A percentile compares a stretch with the other conserved stretches of the same genome.
phyloP scores from a whole-genome alignment of 1,284 basidiomycete genomes.

The Moesziomyces sp. region DNA sequence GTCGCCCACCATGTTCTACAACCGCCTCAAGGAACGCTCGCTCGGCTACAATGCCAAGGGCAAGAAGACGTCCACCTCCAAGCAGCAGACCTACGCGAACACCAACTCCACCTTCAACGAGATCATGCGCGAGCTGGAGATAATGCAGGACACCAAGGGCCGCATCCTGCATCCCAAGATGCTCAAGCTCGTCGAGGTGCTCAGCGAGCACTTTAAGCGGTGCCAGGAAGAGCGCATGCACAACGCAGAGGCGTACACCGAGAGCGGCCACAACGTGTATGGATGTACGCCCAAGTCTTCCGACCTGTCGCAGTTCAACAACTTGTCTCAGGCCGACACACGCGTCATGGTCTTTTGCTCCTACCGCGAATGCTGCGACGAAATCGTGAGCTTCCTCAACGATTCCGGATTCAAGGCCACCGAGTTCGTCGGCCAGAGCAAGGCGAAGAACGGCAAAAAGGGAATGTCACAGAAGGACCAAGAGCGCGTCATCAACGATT shows the following conservation, averaged over 20 bases:
- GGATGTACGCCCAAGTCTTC: slow-evolving; percentile 49
- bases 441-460: slow-evolving; percentile 84
- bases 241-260: slow-evolving; percentile 73
- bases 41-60: slow-evolving; percentile 62
- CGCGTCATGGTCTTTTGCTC: slow-evolving; percentile 96
- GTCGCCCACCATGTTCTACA: slow-evolving; percentile 71
- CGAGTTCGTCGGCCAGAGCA: slow-evolving; percentile 93
- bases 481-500: slow-evolving; percentile 84
- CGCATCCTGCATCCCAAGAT: slow-evolving; percentile 90
- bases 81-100: slow-evolving; percentile 67
- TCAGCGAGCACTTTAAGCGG: slow-evolving; percentile 56
- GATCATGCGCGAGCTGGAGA: slow-evolving; percentile 76
- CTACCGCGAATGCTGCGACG: slow-evolving; percentile 87
- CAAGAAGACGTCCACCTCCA: slow-evolving; percentile 65
- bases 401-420: slow-evolving; percentile 73
- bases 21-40: slow-evolving; percentile 67
- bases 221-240: slow-evolving; percentile 71
- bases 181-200: slow-evolving; percentile 74
- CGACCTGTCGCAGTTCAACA: slow-evolving; percentile 18
- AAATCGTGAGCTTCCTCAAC: slow-evolving; percentile 78
- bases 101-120: slow-evolving; percentile 75
- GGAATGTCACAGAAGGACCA: slow-evolving; percentile 93
- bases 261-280: slow-evolving; percentile 59
- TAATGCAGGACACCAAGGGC: slow-evolving; percentile 68
- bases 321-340: slow-evolving; percentile 70